Conservation (phyloP, 2,329 filamentous ascomycete species). For the Colletotrichum liaoningense region DNA sequence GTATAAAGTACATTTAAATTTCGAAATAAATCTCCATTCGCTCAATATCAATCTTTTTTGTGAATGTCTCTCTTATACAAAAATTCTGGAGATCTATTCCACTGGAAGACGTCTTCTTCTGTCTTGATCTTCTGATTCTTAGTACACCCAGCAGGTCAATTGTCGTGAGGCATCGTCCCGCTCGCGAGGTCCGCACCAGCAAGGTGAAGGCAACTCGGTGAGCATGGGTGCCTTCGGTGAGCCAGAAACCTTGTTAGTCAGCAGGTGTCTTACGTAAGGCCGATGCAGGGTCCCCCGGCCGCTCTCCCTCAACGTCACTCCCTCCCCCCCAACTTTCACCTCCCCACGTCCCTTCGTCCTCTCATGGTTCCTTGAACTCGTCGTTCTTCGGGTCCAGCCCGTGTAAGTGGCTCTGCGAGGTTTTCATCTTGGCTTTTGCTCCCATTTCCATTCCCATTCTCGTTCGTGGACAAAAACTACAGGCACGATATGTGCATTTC, state of each 20-base stretch:
- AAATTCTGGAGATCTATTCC: no score
- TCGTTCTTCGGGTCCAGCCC: neutral
- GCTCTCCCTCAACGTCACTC: neutral
- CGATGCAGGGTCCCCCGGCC: neutral
- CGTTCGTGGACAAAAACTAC: neutral
- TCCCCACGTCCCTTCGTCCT: neutral
- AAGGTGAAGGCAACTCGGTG: constrained; percentile 3
- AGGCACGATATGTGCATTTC: neutral
- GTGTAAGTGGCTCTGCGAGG: neutral
- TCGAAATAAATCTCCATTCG: no score
- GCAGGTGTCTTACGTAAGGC: neutral
- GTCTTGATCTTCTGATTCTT: no score
- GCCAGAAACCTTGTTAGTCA: neutral
- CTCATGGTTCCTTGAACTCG: neutral
- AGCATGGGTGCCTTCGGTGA: constrained; percentile 16
- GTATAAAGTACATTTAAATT: no score
- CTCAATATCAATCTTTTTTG: no score
- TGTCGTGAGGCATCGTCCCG: neutral
- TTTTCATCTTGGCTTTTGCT: neutral
- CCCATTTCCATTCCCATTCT: neutral
- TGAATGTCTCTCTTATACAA: no score
- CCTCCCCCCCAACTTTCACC: neutral
- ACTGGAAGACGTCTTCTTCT: no score
- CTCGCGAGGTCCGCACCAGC: neutral
- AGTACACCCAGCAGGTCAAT: no score